Base-by-base conservation (phyloP, 768 basidiomycete species). In the Boletus reticuloceps region DNA sequence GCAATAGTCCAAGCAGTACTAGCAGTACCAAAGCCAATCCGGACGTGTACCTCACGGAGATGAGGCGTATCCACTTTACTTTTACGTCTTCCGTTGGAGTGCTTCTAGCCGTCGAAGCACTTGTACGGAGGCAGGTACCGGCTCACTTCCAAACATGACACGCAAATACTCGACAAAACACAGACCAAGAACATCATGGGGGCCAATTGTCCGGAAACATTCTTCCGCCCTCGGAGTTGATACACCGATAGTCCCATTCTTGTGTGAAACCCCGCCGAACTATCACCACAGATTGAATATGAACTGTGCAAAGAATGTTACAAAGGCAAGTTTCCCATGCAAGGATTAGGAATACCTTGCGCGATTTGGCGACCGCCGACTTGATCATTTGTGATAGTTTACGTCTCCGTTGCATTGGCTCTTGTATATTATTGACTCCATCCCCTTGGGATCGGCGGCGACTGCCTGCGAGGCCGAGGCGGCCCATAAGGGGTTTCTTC, bases 91-190 rank as follows among this genome's bases (percentile, higher is more conserved):
- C 50, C 48, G 25, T 32, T 17, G 29, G 16, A n/a, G 44, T 38
- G 31, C 42, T 41, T 42, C 58, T 36, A 22, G 27, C 10, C 27
- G 57, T 51, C 46, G 34, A 66, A 56, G 51, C 51, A 58, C 53
- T 34, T 38, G 37, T 22, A 34, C 19, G 39, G 47, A 60, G 39
- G 42, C 54, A n/a, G 55, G 46, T 54, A 47, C 43, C 43, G 38
- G 53, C 37, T n/a, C 49, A 51, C 43, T 20, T 46, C 48, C 54
- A 39, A 53, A 54, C 41, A 44, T 58, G 56, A 58, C 51, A 58
- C 34, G 41, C 67, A 66, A 69, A 66, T 66, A 69, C 32, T 51
- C 32, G 36, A 57, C 43, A 43, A 66, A 55, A 58, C 42, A 49
- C 51, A 59, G 51, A 64, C 31, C 50, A 55, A 60, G 56, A 62